These are phyloP conservation scores for Ophiostoma tasmaniense DNA, from an alignment of 2,329 filamentous ascomycete genomes.

Conservation along the genomic window DNA sequence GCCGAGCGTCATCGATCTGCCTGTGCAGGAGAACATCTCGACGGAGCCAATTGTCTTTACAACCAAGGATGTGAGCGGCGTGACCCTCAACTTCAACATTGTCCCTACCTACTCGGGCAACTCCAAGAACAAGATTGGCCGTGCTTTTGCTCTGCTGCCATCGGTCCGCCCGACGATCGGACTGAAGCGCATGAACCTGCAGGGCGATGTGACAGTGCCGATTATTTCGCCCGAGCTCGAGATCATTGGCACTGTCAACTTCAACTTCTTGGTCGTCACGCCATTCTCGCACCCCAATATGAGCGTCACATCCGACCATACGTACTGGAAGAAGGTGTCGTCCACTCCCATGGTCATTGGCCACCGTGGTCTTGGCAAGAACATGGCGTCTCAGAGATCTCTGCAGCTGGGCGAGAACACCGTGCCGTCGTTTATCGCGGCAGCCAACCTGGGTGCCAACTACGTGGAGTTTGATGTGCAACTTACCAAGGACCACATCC, in stretches of 20 bases:
- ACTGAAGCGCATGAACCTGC: constrained; percentile 78
- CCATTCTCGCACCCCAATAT: constrained; percentile 92
- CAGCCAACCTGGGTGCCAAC: constrained; percentile 79
- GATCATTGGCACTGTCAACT: constrained; percentile 89
- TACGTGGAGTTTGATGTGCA: constrained; percentile 82
- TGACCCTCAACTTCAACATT: constrained; percentile 89
- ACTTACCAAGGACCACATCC: constrained; percentile 95
- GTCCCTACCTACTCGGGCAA: constrained; percentile 91
- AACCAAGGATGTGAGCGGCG: constrained; percentile 65
- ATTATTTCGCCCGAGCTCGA: constrained; percentile 80
- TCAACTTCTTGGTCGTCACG: constrained; percentile 92
- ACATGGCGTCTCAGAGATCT: constrained; percentile 71
- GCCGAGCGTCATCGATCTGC: constrained; percentile 80
- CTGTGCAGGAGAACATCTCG: constrained; percentile 85
- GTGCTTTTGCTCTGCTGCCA: constrained; percentile 79
- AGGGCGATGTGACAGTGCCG: constrained; percentile 86
- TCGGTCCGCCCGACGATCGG: constrained; percentile 77
- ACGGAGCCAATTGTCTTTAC: constrained; percentile 92
- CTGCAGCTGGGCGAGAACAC: constrained; percentile 96
- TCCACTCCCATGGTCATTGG: constrained; percentile 70
- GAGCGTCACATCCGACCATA: constrained; percentile 81
- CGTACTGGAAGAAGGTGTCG: constrained; percentile 90
- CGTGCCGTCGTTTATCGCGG: constrained; percentile 88
- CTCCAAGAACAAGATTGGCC: constrained; percentile 78
- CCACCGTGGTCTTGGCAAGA: constrained; percentile 77